Evolutionary conservation across 306 rosid species (phyloP), one percentile per base, ranked within the genome.

Genomic region (Neltuma alba): DNA sequence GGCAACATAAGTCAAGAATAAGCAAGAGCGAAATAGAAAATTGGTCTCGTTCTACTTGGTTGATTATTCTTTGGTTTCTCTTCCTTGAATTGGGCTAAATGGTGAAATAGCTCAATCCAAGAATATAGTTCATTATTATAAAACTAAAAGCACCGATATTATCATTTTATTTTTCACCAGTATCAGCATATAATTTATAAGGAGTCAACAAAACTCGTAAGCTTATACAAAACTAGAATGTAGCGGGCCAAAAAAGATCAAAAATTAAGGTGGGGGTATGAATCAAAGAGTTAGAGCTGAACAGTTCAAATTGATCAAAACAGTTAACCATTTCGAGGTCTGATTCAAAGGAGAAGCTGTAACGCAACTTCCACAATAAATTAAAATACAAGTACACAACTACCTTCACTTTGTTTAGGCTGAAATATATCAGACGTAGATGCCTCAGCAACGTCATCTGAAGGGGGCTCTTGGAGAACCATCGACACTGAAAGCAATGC

Each of bases 381-480:
- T 27, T 27, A 16, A 68, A 44, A 11, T 36, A 42, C 37, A 15
- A 27, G 34, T 37, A 34, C 20, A 11, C 9, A 42, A 70, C 33
- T 74, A 88, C 94, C 86, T 84, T 80, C 60, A 3, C 55, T 73
- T 34, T 77, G 12, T 40, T 67, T 73, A 44, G 60, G 57, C 61
- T 76, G 65, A 76, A 83, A 63, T 74, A 81, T 47, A 67, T 65
- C 41, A 47, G 64, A 13, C 47, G 79, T 71, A 1, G 84, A 83
- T 76, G 81, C 57, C 50, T 83, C 88, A 21, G 37, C 40, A 61
- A 83, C 86, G 37, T 72, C 85, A 83, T 88, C 90, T 0, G 88
- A 81, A 20, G 88, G 90, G 0, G 88, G 88, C 71, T 88, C 94
- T 76, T 74, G 79, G 65, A 90, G 86, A 79, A 90, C 84, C 33